Base-by-base conservation (phyloP, 148 eudicot genomes). In the Spergularia bocconei region DNA sequence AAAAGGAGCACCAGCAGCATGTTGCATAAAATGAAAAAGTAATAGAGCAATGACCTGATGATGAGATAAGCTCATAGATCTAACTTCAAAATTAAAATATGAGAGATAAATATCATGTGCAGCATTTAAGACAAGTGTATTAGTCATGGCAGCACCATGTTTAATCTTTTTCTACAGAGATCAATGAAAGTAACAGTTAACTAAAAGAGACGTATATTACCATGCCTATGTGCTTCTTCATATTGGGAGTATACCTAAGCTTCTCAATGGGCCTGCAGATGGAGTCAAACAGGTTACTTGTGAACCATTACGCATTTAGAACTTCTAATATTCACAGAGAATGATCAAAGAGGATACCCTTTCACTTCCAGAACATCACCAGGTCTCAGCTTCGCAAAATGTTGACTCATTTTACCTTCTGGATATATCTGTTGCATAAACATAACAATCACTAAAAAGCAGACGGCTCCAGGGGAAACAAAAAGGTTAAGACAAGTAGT, bases 161-260 rank as follows among this genome's bases (percentile, higher is more conserved):
- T 15, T n/a, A 50, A 38, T n/a, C 15, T 19, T 33, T n/a, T 59
- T 51, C 9, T 16, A 19, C n/a, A 17, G 17, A 53, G 3, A 9
- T 62, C 19, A 65, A 65, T 16, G 20, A 41, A 51, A 38, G 17
- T 6, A 23, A 63, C 6, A n/a, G 11, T 58, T 58, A 29, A 29
- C 36, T 29, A 58, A 13, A 53, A 38, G 4, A 62, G 2, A 38
- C 41, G 38, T 67, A 57, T 57, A 86, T 90, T 87, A 95, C 99
- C 99, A 96, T 92, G 87, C 99, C 99, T 62, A 96, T 91, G 76
- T 89, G 89, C 79, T 96, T 96, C 94, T 96, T 96, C 99, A 96
- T 96, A 72, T 96, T 96, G n/a, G 99, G 98, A 69, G 85, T 85
- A 77, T 96, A 96, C 74, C 91, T 84, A 79, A 96, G 88, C 86